Evolutionary conservation across 2,329 filamentous ascomycete species (phyloP).

Genomic region (Colletotrichum ledebouriae): DNA sequence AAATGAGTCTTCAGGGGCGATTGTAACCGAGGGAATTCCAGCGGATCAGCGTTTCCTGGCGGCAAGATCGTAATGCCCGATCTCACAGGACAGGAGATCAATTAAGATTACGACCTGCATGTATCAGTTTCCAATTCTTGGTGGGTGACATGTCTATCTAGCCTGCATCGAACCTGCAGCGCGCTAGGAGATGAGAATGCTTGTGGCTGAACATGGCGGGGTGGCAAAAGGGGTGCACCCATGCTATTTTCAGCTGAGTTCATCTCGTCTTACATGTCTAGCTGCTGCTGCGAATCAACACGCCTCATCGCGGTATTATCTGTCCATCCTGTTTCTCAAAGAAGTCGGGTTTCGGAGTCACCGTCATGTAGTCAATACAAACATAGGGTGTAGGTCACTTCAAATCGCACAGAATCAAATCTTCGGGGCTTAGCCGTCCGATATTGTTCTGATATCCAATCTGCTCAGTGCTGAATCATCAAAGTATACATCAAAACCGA

Average conservation of each 20-base stretch:
- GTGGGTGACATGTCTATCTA: slow-evolving; percentile 6
- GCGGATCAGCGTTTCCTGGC: not conserved
- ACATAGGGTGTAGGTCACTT: no score
- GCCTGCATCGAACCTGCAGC: not conserved
- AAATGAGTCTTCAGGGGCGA: not conserved
- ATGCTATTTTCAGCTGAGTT: slow-evolving; percentile 8
- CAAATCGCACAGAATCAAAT: no score
- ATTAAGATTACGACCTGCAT: slow-evolving; percentile 20
- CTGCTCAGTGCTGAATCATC: slow-evolving; percentile 10
- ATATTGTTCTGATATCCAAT: not conserved
- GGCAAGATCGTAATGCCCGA: not conserved
- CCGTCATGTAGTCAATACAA: no score
- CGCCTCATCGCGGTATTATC: not conserved
- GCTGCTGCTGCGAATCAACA: not conserved
- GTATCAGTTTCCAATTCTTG: slow-evolving; percentile 9
- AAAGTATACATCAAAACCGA: not conserved
- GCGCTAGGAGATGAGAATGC: not conserved
- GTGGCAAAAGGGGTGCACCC: no score
- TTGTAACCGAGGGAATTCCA: not conserved
- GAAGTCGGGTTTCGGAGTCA: not conserved
- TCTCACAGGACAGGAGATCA: not conserved
- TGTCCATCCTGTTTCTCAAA: not conserved
- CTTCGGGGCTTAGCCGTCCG: no score
- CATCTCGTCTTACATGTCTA: slow-evolving; percentile 7
- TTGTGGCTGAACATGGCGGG: no score